Conservation (phyloP, 73 alveolate genomes). For the Stentor coeruleus region DNA sequence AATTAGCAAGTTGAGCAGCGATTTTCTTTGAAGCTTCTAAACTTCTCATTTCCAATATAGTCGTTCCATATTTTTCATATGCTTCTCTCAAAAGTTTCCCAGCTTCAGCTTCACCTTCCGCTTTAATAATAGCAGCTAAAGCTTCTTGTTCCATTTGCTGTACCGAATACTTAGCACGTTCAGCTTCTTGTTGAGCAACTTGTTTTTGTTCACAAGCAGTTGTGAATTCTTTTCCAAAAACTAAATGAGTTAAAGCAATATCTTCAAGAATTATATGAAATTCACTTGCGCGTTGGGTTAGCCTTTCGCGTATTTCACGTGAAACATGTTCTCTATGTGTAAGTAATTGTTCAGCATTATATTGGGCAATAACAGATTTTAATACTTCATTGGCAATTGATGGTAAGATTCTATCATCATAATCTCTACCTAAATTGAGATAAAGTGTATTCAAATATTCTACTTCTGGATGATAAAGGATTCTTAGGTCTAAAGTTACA, state of each 20-base stretch:
- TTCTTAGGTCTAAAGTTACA: slow-evolving; percentile 86
- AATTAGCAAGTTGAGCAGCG: slow-evolving; percentile 61
- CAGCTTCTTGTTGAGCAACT: slow-evolving; percentile 96
- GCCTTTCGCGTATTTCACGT: slow-evolving; percentile 57
- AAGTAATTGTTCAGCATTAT: slow-evolving; percentile 65
- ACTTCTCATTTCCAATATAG: slow-evolving; percentile 77
- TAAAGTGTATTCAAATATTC: slow-evolving; percentile 73
- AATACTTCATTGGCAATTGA: slow-evolving; percentile 90
- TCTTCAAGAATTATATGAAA: slow-evolving; percentile 86
- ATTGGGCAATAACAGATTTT: slow-evolving; percentile 81
- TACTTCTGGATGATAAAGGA: slow-evolving; percentile 87
- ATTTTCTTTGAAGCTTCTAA: slow-evolving; percentile 83
- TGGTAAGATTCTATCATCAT: slow-evolving; percentile 94
- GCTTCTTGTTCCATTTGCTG: slow-evolving; percentile 88
- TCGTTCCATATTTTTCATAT: slow-evolving; percentile 69
- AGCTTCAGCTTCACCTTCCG: slow-evolving; percentile 90
- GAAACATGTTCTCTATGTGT: slow-evolving; percentile 88
- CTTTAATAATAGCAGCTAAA: slow-evolving; percentile 82
- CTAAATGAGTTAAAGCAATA: slow-evolving; percentile 85
- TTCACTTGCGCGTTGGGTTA: slow-evolving; percentile 75
- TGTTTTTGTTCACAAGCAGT: slow-evolving; percentile 90
- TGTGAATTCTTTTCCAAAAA: slow-evolving; percentile 37
- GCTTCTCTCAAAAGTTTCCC: slow-evolving; percentile 76
- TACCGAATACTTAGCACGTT: slow-evolving; percentile 88
- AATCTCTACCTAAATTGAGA: slow-evolving; percentile 85